phyloP scores from a whole-genome alignment of 176 grass and related monocot genomes.

The Oryza punctata region DNA sequence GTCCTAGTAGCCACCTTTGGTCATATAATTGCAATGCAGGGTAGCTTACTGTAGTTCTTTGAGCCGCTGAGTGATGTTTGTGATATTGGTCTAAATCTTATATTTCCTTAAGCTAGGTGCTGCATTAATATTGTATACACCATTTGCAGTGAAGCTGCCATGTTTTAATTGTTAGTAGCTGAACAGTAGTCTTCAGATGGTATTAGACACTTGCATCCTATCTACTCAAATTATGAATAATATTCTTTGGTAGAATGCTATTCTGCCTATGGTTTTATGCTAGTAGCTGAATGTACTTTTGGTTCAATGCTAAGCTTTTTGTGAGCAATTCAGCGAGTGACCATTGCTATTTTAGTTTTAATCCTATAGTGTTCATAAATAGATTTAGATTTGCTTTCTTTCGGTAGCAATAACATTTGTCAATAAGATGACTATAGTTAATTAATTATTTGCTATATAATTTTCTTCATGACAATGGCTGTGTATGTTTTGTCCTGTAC shows the following conservation, averaged over 20 bases:
- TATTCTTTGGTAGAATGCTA: background rate
- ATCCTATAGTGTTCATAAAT: background rate
- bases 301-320: background rate
- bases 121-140: background rate
- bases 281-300: background rate
- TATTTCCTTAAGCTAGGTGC: background rate
- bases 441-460: background rate
- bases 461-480: background rate
- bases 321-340: background rate
- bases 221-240: background rate
- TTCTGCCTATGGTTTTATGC: background rate
- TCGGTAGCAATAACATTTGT: background rate
- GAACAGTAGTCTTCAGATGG: background rate
- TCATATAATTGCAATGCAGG: slow-evolving; percentile 15
- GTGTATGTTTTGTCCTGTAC: background rate
- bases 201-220: background rate
- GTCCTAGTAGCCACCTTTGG: background rate
- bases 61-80: background rate
- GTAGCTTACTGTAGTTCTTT: background rate
- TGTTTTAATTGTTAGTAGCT: background rate
- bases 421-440: background rate
- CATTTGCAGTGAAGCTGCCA: background rate
- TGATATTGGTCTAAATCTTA: background rate
- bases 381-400: background rate
- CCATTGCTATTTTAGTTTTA: background rate